Evolutionary conservation across 306 rosid species (phyloP), one percentile per base, ranked within the genome.

Genomic region (Vigna unguiculata): DNA sequence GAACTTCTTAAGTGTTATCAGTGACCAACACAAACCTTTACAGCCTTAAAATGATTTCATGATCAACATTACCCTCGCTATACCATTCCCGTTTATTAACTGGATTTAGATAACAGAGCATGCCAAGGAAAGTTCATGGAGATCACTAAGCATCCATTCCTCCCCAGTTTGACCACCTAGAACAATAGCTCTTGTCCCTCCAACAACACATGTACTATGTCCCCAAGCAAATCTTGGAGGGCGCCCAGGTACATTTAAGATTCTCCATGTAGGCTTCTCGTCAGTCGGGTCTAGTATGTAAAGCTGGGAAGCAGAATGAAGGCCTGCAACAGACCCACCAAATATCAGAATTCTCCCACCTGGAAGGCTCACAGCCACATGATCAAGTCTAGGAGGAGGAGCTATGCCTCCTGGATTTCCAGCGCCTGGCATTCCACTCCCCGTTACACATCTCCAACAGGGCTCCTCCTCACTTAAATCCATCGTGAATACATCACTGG

Each of bases 151-250:
- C 91, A 90, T 92, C 97, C 97, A 92, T 74, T 92, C 96, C 84
- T 90, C 97, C 74, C 97, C 97, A 14, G 97, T 90, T 81, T 92
- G 97, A 80, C 97, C 97, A n/a, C 97, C 96, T 60, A 92, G 80
- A 74, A 92, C 97, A 28, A 92, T 87, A 36, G 97, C 93, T 80
- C 97, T 84, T 41, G 97, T 90, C 47, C 97, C 97, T 48, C 97
- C 97, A 16, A 92, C 97, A 24, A 92, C 96, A 77, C 97, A 92
- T 17, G 97, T 90, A 77, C 96, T 90, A 55, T 92, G 97, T 63
- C 97, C 97, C 97, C 97, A 92, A 70, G 97, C 97, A 38, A 92
- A 92, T 60, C 97, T 90, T 0, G 97, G 97, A 57, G 97, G 97
- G 68, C 81, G 80, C 36, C 97, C 96, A 3, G 97, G 96, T 25